These are phyloP conservation scores for Debaryomyces fabryi DNA, from an alignment of 1,139 yeast genomes.

Conservation along the genomic window DNA sequence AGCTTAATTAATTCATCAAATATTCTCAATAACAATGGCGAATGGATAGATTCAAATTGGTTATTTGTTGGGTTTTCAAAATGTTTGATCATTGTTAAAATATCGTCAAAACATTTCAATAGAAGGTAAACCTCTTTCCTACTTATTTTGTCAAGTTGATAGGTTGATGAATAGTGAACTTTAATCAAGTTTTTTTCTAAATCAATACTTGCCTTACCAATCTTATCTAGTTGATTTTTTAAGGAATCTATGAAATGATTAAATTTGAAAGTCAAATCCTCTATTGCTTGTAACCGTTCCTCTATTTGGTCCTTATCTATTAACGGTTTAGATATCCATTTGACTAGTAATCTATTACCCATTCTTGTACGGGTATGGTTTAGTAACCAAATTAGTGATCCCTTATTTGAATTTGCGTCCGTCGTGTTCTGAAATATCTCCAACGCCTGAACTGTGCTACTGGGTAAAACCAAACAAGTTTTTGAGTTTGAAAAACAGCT, in stretches of 20 bases:
- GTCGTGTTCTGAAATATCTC: slow-evolving; percentile 75
- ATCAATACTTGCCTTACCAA: slow-evolving; percentile 46
- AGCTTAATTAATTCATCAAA: slow-evolving; percentile 24
- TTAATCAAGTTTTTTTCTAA: slow-evolving; percentile 68
- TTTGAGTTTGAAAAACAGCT: slow-evolving; percentile 50
- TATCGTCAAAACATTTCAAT: slow-evolving; percentile 52
- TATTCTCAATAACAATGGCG: slow-evolving; percentile 28
- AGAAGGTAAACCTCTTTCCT: slow-evolving; percentile 68
- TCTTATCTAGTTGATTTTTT: slow-evolving; percentile 40
- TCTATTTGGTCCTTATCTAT: slow-evolving; percentile 54
- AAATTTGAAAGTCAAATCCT: slow-evolving; percentile 51
- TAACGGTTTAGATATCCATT: slow-evolving; percentile 80
- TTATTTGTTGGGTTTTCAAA: slow-evolving; percentile 24
- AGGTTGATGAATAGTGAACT: slow-evolving; percentile 57
- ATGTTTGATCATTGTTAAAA: slow-evolving; percentile 27
- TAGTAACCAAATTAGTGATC: slow-evolving; percentile 76
- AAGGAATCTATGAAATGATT: slow-evolving; percentile 57
- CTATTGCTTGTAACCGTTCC: slow-evolving; percentile 64
- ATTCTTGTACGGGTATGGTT: slow-evolving; percentile 79
- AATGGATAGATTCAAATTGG: slow-evolving; percentile 15
- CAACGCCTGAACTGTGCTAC: slow-evolving; percentile 66
- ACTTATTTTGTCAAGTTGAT: slow-evolving; percentile 48
- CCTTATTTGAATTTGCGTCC: slow-evolving; percentile 51
- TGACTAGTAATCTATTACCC: slow-evolving; percentile 66
- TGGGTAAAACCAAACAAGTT: slow-evolving; percentile 66